These are phyloP conservation scores for Phialophora tarda DNA, from an alignment of 2,329 filamentous ascomycete species.

Conservation along the genomic window DNA sequence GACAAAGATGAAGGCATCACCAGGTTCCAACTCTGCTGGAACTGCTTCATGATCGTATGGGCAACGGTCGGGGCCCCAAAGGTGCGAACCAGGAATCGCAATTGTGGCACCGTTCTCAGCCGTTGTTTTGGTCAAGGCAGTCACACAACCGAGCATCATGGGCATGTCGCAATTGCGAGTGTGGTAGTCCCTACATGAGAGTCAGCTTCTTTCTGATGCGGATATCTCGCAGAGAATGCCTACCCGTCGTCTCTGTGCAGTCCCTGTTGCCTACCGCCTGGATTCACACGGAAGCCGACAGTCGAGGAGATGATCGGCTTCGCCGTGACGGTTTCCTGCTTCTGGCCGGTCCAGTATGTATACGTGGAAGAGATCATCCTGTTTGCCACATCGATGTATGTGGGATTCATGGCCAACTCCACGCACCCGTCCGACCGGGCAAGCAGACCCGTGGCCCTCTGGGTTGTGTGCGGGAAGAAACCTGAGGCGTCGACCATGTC, in stretches of 20 bases:
- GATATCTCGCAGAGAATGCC: conserved; percentile 36
- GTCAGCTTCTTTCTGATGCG: conserved; percentile 46
- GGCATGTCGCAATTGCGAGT: conserved; percentile 47
- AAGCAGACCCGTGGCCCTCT: conserved; percentile 48
- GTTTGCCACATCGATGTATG: conserved; percentile 47
- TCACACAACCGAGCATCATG: conserved; percentile 49
- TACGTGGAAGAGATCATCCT: conserved; percentile 46
- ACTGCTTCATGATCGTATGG: conserved; percentile 37
- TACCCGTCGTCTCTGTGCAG: conserved; percentile 43
- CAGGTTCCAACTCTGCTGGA: conserved; percentile 44
- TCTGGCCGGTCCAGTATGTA: conserved; percentile 45
- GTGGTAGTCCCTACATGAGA: conserved; percentile 25
- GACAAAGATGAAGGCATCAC: conserved; percentile 49
- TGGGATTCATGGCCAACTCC: conserved; percentile 47
- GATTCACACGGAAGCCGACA: conserved; percentile 42
- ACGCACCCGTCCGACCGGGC: conserved; percentile 48
- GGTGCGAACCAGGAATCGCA: conserved; percentile 43
- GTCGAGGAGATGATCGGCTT: conserved; percentile 43
- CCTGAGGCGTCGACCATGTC: conserved; percentile 39
- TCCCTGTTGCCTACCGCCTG: conserved; percentile 38
- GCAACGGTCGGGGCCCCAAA: conserved; percentile 37
- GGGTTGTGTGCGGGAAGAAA: conserved; percentile 41
- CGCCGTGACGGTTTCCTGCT: conserved; percentile 31
- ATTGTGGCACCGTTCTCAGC: conserved; percentile 44
- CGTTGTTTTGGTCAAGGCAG: conserved; percentile 42